Conservation (phyloP, 2,329 filamentous ascomycete species). For the Pseudogymnoascus sp. region DNA sequence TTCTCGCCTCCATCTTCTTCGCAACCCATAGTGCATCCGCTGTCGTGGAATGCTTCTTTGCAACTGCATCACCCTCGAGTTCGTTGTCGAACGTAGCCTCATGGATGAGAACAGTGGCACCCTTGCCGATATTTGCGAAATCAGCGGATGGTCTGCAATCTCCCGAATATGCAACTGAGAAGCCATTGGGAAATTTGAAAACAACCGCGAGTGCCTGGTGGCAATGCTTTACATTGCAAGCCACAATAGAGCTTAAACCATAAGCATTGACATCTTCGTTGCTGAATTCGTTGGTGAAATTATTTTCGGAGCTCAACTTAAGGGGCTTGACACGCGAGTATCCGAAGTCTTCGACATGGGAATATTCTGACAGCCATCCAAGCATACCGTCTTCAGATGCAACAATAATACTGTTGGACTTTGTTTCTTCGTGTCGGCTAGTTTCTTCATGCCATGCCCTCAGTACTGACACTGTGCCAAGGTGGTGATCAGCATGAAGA, state of each 20-base stretch:
- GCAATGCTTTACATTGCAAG: constrained; percentile 69
- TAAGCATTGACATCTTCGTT: constrained; percentile 40
- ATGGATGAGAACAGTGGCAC: constrained; percentile 79
- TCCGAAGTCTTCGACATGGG: constrained; percentile 68
- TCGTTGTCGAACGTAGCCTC: constrained; percentile 95
- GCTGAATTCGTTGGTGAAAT: constrained; percentile 29
- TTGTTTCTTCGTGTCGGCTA: constrained; percentile 32
- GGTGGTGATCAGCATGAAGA: constrained; percentile 90
- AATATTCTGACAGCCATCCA: constrained; percentile 70
- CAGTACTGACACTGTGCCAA: constrained; percentile 75
- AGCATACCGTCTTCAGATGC: constrained; percentile 66
- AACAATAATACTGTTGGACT: constrained; percentile 45
- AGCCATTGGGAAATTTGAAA: constrained; percentile 67
- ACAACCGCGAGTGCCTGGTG: constrained; percentile 66
- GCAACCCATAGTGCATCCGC: constrained; percentile 76
- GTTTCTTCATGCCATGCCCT: constrained; percentile 63
- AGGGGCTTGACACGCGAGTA: constrained; percentile 39
- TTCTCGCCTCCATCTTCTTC: constrained; percentile 66
- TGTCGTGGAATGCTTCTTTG: constrained; percentile 87
- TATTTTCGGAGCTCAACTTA: constrained; percentile 16
- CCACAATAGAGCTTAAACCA: constrained; percentile 59
- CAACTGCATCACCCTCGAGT: constrained; percentile 64
- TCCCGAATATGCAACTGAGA: constrained; percentile 88
- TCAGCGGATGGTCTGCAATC: constrained; percentile 73
- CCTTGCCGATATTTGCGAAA: constrained; percentile 64